Conservation (phyloP, 2,329 filamentous ascomycete genomes). For the Cladosporium cucumerinum region DNA sequence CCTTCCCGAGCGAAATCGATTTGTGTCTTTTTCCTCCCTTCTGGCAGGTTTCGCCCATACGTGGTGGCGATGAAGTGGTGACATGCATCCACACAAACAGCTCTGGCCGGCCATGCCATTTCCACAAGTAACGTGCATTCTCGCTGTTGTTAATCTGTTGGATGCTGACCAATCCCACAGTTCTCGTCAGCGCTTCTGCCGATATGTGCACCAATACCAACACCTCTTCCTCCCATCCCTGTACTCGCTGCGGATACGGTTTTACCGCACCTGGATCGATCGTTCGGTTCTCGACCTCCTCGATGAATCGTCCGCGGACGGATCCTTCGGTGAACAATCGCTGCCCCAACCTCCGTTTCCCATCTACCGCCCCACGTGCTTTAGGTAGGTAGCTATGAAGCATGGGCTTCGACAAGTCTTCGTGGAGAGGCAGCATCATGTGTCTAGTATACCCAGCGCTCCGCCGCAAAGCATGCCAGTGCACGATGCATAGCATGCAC, state of each 20-base stretch:
- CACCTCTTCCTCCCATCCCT: constrained; percentile 24
- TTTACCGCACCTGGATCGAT: constrained; percentile 10
- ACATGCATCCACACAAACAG: too few relatives aligned
- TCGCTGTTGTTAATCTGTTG: constrained; percentile 22
- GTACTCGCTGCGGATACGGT: constrained; percentile 19
- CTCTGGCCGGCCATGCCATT: constrained; percentile 29
- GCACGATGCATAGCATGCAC: too few relatives aligned
- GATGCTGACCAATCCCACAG: constrained; percentile 24
- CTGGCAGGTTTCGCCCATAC: too few relatives aligned
- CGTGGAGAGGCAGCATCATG: too few relatives aligned
- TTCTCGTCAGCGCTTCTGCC: constrained; percentile 22
- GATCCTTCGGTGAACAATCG: constrained; percentile 11
- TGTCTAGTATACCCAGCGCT: too few relatives aligned
- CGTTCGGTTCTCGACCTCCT: background rate
- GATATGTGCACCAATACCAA: constrained; percentile 24
- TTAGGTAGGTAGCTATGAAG: background rate
- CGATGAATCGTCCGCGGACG: constrained; percentile 1
- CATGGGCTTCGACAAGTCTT: too few relatives aligned
- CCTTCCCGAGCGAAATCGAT: background rate
- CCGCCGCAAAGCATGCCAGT: too few relatives aligned
- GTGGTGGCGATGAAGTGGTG: too few relatives aligned
- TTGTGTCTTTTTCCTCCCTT: too few relatives aligned
- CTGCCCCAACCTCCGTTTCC: constrained; percentile 15
- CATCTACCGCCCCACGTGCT: constrained; percentile 14
- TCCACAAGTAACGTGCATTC: constrained; percentile 3